phyloP scores from a whole-genome alignment of 2,329 filamentous ascomycete genomes.

The Neonectria neomacrospora region DNA sequence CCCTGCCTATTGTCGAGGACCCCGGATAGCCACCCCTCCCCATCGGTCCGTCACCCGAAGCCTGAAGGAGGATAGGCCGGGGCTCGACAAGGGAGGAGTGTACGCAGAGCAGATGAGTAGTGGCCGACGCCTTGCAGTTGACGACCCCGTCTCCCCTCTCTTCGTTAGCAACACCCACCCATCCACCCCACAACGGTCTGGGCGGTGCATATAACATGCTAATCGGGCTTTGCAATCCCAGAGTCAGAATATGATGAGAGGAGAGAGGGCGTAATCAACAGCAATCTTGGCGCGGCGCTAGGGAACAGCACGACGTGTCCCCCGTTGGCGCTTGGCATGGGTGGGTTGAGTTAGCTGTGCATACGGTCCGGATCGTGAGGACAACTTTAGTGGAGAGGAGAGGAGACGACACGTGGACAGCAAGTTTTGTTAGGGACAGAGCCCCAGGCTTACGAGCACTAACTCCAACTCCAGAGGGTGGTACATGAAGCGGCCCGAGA shows the following conservation, averaged over 20 bases:
- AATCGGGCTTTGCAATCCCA: background rate
- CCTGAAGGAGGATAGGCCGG: background rate
- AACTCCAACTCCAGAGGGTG: background rate
- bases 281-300: background rate
- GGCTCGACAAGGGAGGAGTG: background rate
- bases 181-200: background rate
- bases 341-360: background rate
- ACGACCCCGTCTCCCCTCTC: background rate
- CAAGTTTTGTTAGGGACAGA: background rate
- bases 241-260: background rate
- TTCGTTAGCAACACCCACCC: background rate
- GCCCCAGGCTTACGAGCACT: background rate
- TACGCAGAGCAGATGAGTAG: background rate
- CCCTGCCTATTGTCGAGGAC: background rate
- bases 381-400: conserved; percentile 1
- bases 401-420: background rate
- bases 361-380: background rate
- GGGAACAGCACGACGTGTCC: background rate
- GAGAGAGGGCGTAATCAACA: background rate
- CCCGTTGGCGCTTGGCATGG: background rate
- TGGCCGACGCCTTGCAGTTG: background rate
- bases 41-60: background rate
- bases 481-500: conserved; percentile 4
- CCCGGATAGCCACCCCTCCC: background rate
- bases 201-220: background rate